phyloP scores from a whole-genome alignment of 139 green algal species.

The Chlamydomonas applanata region DNA sequence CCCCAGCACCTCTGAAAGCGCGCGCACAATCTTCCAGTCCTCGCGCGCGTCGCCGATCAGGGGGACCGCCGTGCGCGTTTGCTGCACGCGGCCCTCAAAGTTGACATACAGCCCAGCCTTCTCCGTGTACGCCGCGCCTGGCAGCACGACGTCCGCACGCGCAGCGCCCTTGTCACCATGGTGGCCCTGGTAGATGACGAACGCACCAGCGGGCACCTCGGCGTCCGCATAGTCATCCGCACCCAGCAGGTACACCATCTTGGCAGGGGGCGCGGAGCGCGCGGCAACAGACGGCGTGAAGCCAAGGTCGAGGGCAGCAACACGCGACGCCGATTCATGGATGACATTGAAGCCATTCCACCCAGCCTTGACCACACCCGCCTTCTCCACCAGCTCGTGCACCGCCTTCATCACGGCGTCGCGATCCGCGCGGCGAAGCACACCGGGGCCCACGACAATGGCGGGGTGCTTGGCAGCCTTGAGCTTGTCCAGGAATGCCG shows the following conservation, averaged over 20 bases:
- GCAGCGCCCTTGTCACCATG: slow-evolving; percentile 91
- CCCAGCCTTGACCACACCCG: slow-evolving; percentile 77
- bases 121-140: slow-evolving; percentile 87
- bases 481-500: slow-evolving; percentile 64
- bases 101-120: slow-evolving; percentile 89
- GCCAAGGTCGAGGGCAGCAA: slow-evolving; percentile 94
- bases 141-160: slow-evolving; percentile 91
- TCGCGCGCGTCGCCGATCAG: slow-evolving; percentile 76
- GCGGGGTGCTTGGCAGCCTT: slow-evolving; percentile 75
- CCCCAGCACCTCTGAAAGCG: slow-evolving; percentile 62
- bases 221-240: slow-evolving; percentile 81
- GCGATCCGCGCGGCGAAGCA: slow-evolving; percentile 77
- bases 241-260: slow-evolving; percentile 93
- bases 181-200: slow-evolving; percentile 83
- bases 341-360: slow-evolving; percentile 98
- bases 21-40: slow-evolving; percentile 83
- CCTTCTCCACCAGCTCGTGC: slow-evolving; percentile 59
- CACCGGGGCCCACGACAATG: slow-evolving; percentile 87
- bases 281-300: slow-evolving; percentile 54
- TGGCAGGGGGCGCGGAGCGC: slow-evolving; percentile 37
- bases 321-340: slow-evolving; percentile 83
- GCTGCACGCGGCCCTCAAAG: slow-evolving; percentile 92
- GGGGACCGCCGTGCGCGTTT: slow-evolving; percentile 79
- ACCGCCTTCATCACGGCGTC: slow-evolving; percentile 75
- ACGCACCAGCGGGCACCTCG: slow-evolving; percentile 81